These are phyloP conservation scores for Acmispon strigosus DNA, from an alignment of 306 rosid genomes.

Conservation along the genomic window DNA sequence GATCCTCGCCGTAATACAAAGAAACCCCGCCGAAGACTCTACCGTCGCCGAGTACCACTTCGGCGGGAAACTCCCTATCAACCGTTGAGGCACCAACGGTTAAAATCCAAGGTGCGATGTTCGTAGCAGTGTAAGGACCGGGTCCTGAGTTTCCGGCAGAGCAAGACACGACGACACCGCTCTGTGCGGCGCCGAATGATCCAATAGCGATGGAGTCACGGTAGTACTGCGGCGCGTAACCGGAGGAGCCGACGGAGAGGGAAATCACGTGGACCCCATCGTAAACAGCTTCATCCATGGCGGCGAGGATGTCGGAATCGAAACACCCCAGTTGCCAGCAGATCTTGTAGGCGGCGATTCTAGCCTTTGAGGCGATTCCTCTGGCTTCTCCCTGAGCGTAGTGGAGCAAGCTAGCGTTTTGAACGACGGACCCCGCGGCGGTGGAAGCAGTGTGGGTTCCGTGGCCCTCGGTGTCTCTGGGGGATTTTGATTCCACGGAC, in stretches of 20 bases:
- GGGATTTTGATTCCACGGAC: constrained; percentile 48
- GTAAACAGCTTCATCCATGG: constrained; percentile 81
- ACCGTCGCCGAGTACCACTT: constrained; percentile 62
- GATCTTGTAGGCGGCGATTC: constrained; percentile 82
- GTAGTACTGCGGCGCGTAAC: constrained; percentile 45
- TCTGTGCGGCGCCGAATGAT: constrained; percentile 59
- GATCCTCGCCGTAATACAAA: constrained; percentile 48
- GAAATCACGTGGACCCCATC: constrained; percentile 78
- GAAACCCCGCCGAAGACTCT: constrained; percentile 59
- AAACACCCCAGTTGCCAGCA: constrained; percentile 74
- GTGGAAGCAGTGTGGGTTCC: constrained; percentile 84
- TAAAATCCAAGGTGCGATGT: constrained; percentile 88
- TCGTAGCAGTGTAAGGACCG: constrained; percentile 52
- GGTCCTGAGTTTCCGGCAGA: constrained; percentile 90
- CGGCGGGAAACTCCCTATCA: constrained; percentile 75
- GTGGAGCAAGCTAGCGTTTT: constrained; percentile 54
- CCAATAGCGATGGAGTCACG: constrained; percentile 78
- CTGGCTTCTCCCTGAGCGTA: constrained; percentile 73
- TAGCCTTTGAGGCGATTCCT: constrained; percentile 83
- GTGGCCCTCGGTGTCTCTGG: constrained; percentile 76
- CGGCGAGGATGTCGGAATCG: constrained; percentile 89
- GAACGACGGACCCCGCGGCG: constrained; percentile 55
- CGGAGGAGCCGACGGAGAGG: constrained; percentile 71
- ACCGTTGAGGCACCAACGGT: constrained; percentile 85
- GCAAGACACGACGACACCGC: constrained; percentile 72